Evolutionary conservation across 495 filamentous ascomycete species (phyloP).

Genomic region (Coniosporium apollinis): DNA sequence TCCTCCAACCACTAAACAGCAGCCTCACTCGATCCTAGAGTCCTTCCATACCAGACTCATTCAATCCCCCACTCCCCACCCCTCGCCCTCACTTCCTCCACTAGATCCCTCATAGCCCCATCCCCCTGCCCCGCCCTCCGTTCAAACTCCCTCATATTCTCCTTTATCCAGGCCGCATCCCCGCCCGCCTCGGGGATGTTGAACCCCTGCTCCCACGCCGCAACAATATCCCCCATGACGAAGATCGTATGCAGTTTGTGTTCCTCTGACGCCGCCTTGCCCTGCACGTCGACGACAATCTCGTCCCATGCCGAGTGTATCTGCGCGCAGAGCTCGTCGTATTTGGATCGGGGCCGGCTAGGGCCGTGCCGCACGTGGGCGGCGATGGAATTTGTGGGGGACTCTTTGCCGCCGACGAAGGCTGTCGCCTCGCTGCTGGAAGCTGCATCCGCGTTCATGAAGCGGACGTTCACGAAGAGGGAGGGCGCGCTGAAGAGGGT

Average conservation of each 20-base stretch:
- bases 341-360: conserved; percentile 13
- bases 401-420: conserved; percentile 6
- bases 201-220: conserved; percentile 13
- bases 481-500: conserved; percentile 12
- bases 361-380: conserved; percentile 13
- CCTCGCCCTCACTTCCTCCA: not conserved
- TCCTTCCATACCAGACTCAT: conserved; percentile 8
- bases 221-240: conserved; percentile 13
- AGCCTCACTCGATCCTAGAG: not conserved
- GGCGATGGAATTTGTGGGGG: conserved; percentile 5
- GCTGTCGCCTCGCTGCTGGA: no score
- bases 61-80: conserved; percentile 7
- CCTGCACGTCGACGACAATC: conserved; percentile 10
- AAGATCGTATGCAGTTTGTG: conserved; percentile 6
- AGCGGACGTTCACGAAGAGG: conserved; percentile 19
- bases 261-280: no score
- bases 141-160: conserved; percentile 12
- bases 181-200: conserved; percentile 8
- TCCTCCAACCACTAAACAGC: no score
- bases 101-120: conserved; percentile 4
- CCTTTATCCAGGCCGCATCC: conserved; percentile 1
- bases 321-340: conserved; percentile 3
- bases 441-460: no score
- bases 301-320: conserved; percentile 12
- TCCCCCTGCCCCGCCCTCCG: conserved; percentile 1